phyloP scores from a whole-genome alignment of 257 asterid species.

The Solanum dulcamara region DNA sequence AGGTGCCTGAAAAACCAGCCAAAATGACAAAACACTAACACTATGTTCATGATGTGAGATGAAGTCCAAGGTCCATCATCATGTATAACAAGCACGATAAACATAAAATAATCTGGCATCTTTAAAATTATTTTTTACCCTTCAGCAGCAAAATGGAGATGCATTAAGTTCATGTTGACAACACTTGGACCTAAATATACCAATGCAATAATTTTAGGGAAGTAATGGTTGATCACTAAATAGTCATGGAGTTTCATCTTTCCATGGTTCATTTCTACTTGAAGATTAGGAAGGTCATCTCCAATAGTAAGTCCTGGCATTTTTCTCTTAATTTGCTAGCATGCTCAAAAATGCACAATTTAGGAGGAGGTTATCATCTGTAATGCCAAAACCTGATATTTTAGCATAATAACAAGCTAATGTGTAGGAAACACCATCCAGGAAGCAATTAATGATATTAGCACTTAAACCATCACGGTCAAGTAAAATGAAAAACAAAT shows the following conservation, averaged over 20 bases:
- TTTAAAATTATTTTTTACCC: neutral
- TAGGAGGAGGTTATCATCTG: neutral
- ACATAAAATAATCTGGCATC: neutral
- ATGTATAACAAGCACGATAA: neutral
- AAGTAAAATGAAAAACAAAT: neutral
- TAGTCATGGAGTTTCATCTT: constrained; percentile 62
- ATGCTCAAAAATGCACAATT: neutral
- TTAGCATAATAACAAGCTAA: neutral
- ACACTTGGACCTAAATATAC: neutral
- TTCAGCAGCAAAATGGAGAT: neutral
- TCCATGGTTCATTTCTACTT: constrained; percentile 79
- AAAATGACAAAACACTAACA: neutral
- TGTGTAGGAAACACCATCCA: neutral
- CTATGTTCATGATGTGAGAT: neutral
- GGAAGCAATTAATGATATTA: neutral
- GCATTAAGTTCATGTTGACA: neutral
- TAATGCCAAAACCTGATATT: neutral
- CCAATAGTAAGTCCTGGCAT: constrained; percentile 94
- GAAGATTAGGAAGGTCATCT: constrained; percentile 58
- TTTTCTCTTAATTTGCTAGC: neutral
- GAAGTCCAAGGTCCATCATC: neutral
- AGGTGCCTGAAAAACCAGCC: neutral
- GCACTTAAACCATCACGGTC: neutral
- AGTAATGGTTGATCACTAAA: neutral
- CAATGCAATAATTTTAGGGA: neutral